Evolutionary conservation across 2,329 filamentous ascomycete genomes (phyloP).

Genomic region (Penicillium palitans): DNA sequence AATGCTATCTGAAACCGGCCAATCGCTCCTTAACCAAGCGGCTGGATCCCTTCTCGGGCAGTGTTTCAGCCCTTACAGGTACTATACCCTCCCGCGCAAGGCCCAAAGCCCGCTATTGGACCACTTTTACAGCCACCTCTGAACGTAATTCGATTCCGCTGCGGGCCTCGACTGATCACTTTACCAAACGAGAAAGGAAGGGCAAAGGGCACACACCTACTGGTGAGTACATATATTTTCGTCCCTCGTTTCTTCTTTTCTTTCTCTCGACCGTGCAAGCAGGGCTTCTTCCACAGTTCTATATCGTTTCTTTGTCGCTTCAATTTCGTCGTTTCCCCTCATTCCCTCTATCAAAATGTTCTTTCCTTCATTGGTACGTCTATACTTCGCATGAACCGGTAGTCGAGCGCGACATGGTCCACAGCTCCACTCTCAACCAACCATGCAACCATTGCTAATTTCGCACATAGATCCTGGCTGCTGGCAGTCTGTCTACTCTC

Average conservation of each 20-base stretch:
- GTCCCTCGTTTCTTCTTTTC: not conserved
- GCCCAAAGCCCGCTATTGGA: conserved; percentile 9
- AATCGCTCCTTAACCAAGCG: conserved; percentile 1
- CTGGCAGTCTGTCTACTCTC: conserved; percentile 34
- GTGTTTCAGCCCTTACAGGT: conserved; percentile 12
- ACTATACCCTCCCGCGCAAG: conserved; percentile 7
- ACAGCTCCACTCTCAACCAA: conserved; percentile 2
- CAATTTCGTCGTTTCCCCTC: not conserved
- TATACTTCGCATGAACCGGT: not conserved
- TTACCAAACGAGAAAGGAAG: conserved; percentile 3
- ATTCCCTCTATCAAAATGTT: conserved; percentile 9
- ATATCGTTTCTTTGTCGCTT: conserved; percentile 6
- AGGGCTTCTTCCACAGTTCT: conserved; percentile 12
- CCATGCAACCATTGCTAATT: conserved; percentile 3
- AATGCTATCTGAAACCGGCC: conserved; percentile 10
- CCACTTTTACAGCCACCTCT: conserved; percentile 14
- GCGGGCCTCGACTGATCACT: conserved; percentile 13
- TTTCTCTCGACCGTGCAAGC: conserved; percentile 13
- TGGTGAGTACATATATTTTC: conserved; percentile 11
- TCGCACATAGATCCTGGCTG: conserved; percentile 27
- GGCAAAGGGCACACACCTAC: conserved; percentile 6
- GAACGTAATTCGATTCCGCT: conserved; percentile 7
- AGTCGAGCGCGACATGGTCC: not conserved
- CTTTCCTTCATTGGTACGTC: conserved; percentile 16
- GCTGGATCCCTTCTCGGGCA: not conserved